phyloP scores from a whole-genome alignment of 2,329 filamentous ascomycete genomes.

The Fusarium armeniacum region DNA sequence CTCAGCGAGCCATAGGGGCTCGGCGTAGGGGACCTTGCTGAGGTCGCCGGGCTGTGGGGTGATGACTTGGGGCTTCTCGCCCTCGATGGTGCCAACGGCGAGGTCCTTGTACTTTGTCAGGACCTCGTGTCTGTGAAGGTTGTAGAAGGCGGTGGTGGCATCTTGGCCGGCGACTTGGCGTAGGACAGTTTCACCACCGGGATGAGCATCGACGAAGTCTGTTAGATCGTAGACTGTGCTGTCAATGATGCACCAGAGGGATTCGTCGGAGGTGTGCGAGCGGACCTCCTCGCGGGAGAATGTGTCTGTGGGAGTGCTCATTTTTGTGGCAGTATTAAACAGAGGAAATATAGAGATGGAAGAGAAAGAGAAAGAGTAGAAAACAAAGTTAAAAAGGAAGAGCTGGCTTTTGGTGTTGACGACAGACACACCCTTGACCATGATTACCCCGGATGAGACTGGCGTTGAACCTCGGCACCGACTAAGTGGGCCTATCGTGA shows the following conservation, averaged over 20 bases:
- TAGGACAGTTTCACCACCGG: constrained; percentile 84
- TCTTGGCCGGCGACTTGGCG: constrained; percentile 85
- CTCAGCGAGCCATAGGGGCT: constrained; percentile 85
- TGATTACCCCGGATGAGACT: constrained; percentile 31
- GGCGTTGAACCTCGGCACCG: constrained; percentile 43
- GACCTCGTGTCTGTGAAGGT: constrained; percentile 92
- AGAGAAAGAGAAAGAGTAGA: not conserved
- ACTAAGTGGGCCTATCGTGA: constrained; percentile 35
- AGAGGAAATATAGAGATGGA: not conserved
- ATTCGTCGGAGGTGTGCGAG: constrained; percentile 81
- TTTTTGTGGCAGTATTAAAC: constrained; percentile 3
- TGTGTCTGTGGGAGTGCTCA: constrained; percentile 60
- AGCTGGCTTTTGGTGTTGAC: constrained; percentile 9
- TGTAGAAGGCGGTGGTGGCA: constrained; percentile 88
- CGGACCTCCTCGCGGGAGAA: constrained; percentile 77
- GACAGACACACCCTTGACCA: constrained; percentile 13
- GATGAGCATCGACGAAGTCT: constrained; percentile 88
- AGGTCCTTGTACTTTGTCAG: constrained; percentile 82
- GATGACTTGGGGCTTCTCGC: constrained; percentile 81
- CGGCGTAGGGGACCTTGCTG: constrained; percentile 83
- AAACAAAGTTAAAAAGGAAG: constrained; percentile 1
- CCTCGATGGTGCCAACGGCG: constrained; percentile 80
- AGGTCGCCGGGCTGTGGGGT: constrained; percentile 78
- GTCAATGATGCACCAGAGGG: constrained; percentile 88
- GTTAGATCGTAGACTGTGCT: constrained; percentile 88